Evolutionary conservation across 202 grass and related monocot species (phyloP).

Genomic region (Bolboschoenoplectus hybrid): DNA sequence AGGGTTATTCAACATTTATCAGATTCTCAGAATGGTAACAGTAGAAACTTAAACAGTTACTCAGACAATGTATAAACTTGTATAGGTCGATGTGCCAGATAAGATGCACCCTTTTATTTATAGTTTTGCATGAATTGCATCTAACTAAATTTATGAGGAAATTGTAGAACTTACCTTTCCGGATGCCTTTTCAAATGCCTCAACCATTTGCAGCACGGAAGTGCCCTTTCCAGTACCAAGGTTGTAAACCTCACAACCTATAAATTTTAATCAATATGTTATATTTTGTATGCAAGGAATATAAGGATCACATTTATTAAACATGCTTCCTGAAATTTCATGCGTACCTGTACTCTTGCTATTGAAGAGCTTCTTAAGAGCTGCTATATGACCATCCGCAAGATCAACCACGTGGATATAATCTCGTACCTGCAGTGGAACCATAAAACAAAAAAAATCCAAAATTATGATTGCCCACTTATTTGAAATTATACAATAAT

Average conservation of each 20-base stretch:
- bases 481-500: neutral
- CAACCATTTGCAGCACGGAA: slow-evolving; percentile 91
- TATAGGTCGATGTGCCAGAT: neutral
- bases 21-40: neutral
- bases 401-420: slow-evolving; percentile 97
- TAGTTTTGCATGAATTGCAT: neutral
- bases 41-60: neutral
- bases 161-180: slow-evolving; percentile 58
- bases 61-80: neutral
- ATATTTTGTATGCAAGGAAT: neutral
- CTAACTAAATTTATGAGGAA: neutral
- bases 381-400: slow-evolving; percentile 90
- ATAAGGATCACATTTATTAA: neutral
- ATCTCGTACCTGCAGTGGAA: slow-evolving; percentile 65
- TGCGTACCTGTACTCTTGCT: slow-evolving; percentile 62
- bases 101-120: neutral
- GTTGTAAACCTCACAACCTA: slow-evolving; percentile 95
- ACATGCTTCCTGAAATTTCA: slow-evolving; percentile 1
- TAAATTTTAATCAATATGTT: slow-evolving; percentile 5
- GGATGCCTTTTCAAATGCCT: slow-evolving; percentile 78
- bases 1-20: neutral
- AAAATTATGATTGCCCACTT: neutral
- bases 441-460: neutral
- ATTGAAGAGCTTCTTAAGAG: slow-evolving; percentile 80
- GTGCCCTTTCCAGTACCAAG: slow-evolving; percentile 96